Evolutionary conservation across 2,329 filamentous ascomycete genomes (phyloP).

Genomic region (Aspergillus tanneri): DNA sequence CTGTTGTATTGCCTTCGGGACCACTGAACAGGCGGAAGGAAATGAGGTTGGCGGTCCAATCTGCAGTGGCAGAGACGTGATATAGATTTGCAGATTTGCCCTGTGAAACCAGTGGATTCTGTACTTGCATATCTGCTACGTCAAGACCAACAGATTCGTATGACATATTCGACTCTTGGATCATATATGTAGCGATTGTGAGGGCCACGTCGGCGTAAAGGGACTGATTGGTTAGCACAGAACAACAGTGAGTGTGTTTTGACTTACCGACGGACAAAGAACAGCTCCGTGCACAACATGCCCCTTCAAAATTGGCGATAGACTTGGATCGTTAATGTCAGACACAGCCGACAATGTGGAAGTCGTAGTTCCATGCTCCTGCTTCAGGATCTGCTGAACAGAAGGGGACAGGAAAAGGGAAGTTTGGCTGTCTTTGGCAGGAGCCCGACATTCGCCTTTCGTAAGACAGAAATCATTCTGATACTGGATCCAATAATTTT

Average conservation of each 20-base stretch:
- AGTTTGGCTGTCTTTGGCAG: background rate
- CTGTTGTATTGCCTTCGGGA: conserved; percentile 1
- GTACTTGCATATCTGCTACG: conserved; percentile 65
- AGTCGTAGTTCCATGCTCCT: conserved; percentile 61
- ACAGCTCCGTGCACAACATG: conserved; percentile 67
- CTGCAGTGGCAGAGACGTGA: conserved; percentile 7
- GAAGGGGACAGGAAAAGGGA: conserved; percentile 58
- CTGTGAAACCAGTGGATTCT: conserved; percentile 62
- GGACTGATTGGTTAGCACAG: conserved; percentile 20
- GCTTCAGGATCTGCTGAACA: conserved; percentile 63
- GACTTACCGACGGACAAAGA: conserved; percentile 53
- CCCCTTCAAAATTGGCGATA: conserved; percentile 58
- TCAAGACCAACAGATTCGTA: conserved; percentile 59
- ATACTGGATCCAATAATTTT: conserved; percentile 72
- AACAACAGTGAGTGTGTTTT: background rate
- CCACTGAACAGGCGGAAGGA: conserved; percentile 8
- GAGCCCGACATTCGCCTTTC: conserved; percentile 52
- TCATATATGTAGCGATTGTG: conserved; percentile 65
- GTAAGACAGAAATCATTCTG: conserved; percentile 69
- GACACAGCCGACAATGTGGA: conserved; percentile 31
- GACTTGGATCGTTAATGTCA: conserved; percentile 8
- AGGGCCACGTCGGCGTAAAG: conserved; percentile 64
- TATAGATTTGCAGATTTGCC: conserved; percentile 5
- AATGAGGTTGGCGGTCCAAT: conserved; percentile 3
- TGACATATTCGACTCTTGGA: conserved; percentile 50